Base-by-base conservation (phyloP, 352 stramenopile species). In the Phytophthora sansomeana region DNA sequence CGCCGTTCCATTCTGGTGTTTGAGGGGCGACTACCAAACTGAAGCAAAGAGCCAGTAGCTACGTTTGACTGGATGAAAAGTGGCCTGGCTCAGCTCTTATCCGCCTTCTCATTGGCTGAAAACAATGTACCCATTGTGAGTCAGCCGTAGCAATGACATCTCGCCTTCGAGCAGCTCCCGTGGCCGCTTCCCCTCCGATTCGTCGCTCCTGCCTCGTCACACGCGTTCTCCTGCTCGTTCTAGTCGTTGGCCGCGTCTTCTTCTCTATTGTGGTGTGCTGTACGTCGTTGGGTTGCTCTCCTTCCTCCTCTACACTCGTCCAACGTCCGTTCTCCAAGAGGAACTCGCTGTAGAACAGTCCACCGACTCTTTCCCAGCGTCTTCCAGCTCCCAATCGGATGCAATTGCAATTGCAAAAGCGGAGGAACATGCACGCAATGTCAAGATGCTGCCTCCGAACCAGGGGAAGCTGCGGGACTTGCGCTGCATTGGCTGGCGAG, bases 341-440 rank as follows among this genome's bases (percentile, higher is more conserved):
- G 33, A 38, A 14, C 32, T 38, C 32, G 4, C 19, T 35, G 4
- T 6, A 24, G 32, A 70, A 4, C 24, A 48, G 21, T 7, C 35
- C 4, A 6, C 55, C 7, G 38, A 66, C 16, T 11, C 36, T 6
- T 28, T 53, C 17, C 41, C 26, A 8, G 41, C 14, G 2, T 35
- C 33, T 5, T 65, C 59, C 14, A 65, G 14, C 17, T 50, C 28
- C 16, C 42, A 73, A 59, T 51, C 42, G 36, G 44, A 72, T 36
- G 55, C 49, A 10, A 13, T 4, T 51, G 57, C 62, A 53, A 43
- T 65, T 51, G 62, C 44, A 16, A 28, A 50, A 46, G 77, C 77
- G 3, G 69, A 83, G n/a, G 63, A 69, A n/a, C 75, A 85, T 38
- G 77, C 77, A 4, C 67, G 62, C 9, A 58, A 44, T 10, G 77